phyloP scores from a whole-genome alignment of 2,329 filamentous ascomycete genomes.

The Polytolypa hystricis region DNA sequence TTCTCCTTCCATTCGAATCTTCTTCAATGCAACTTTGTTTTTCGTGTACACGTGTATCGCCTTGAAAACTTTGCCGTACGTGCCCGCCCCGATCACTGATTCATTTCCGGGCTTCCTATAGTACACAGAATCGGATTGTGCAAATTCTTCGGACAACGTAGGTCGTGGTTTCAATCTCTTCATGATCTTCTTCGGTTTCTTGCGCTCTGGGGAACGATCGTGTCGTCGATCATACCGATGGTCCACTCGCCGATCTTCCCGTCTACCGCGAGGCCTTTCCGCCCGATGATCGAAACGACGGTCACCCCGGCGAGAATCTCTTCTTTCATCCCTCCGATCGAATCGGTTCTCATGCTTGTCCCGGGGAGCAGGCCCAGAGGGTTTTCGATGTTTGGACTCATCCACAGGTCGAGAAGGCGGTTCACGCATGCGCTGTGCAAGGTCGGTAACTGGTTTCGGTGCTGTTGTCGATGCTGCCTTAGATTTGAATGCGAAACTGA shows the following conservation, averaged over 20 bases:
- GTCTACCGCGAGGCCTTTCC: conserved; percentile 24
- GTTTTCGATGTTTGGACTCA: conserved; percentile 28
- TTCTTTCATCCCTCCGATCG: conserved; percentile 33
- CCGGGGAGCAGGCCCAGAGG: conserved; percentile 24
- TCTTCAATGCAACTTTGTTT: conserved; percentile 78
- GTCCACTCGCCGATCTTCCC: conserved; percentile 13
- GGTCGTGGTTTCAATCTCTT: conserved; percentile 62
- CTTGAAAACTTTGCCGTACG: conserved; percentile 94
- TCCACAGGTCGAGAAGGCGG: conserved; percentile 25
- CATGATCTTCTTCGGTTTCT: conserved; percentile 49
- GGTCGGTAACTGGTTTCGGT: conserved; percentile 40
- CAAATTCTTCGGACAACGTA: conserved; percentile 58
- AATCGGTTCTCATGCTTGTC: conserved; percentile 30
- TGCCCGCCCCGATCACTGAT: conserved; percentile 89
- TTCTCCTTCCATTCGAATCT: conserved; percentile 98
- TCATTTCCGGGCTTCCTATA: conserved; percentile 95
- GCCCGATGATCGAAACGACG: conserved; percentile 30
- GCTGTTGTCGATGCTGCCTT: conserved; percentile 51
- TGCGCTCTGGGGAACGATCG: conserved; percentile 38
- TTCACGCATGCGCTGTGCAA: conserved; percentile 38
- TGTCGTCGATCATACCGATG: conserved; percentile 9
- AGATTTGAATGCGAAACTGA: conserved; percentile 87
- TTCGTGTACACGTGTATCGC: conserved; percentile 69
- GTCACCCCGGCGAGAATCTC: conserved; percentile 29
- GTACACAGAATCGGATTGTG: conserved; percentile 77